Evolutionary conservation across 192 early-diverging fungal species (phyloP).

Genomic region (Dissophora ornata): DNA sequence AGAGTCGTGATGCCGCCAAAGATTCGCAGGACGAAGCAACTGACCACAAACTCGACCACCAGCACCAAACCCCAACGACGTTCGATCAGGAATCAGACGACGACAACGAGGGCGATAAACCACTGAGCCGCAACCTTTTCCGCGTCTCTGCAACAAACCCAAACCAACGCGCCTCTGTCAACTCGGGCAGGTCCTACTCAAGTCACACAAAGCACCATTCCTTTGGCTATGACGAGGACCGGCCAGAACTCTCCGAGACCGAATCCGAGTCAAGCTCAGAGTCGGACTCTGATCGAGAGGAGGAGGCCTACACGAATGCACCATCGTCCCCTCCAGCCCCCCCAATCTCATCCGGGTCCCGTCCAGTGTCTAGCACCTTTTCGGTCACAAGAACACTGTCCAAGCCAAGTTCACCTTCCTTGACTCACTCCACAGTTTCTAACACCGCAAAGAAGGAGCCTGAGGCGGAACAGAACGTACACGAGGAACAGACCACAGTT

Average conservation of each 20-base stretch:
- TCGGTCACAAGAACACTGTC: neutral
- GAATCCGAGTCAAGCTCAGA: slow-evolving; percentile 46
- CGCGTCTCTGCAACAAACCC: slow-evolving; percentile 1
- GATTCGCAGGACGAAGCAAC: neutral
- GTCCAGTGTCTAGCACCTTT: neutral
- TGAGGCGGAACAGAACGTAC: too few species aligned
- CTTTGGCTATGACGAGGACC: slow-evolving; percentile 32
- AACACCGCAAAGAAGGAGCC: neutral
- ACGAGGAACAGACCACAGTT: too few species aligned
- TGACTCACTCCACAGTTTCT: neutral
- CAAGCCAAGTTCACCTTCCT: neutral
- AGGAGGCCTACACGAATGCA: slow-evolving; percentile 10
- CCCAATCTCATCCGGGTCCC: slow-evolving; percentile 2
- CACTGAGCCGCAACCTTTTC: slow-evolving; percentile 31
- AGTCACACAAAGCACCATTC: slow-evolving; percentile 53
- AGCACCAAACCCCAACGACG: slow-evolving; percentile 2
- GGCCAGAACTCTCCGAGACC: slow-evolving; percentile 42
- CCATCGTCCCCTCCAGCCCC: slow-evolving; percentile 18
- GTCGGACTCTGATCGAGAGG: slow-evolving; percentile 41
- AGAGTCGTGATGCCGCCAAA: neutral
- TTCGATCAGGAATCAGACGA: slow-evolving; percentile 31
- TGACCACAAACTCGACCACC: neutral
- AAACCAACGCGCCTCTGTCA: slow-evolving; percentile 22
- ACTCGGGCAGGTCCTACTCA: slow-evolving; percentile 34
- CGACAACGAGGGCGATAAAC: slow-evolving; percentile 2